These are phyloP conservation scores for Coffea canephora DNA, from an alignment of 257 asterid species.

Conservation along the genomic window DNA sequence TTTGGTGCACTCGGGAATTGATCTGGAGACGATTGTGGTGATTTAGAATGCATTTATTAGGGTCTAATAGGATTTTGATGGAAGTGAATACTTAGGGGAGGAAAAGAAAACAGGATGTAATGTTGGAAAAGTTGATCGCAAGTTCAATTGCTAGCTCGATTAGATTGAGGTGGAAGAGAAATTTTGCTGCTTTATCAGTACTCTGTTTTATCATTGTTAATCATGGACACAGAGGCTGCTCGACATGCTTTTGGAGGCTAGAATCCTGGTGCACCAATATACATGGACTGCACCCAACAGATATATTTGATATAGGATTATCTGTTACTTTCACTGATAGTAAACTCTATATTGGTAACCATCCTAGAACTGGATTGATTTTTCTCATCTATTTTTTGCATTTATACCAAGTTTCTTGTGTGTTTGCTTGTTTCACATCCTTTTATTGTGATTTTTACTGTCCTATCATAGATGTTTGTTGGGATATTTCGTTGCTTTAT, in stretches of 20 bases:
- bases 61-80: too few species aligned
- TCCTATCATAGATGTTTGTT: not conserved
- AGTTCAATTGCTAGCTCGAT: not conserved
- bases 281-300: not conserved
- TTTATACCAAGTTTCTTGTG: not conserved
- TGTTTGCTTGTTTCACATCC: not conserved
- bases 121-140: not conserved
- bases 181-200: not conserved
- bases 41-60: not conserved
- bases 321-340: too few species aligned
- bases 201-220: not conserved
- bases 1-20: not conserved
- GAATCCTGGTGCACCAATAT: not conserved
- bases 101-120: not conserved
- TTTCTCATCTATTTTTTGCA: not conserved
- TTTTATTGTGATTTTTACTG: not conserved
- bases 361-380: not conserved
- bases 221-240: not conserved
- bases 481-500: not conserved
- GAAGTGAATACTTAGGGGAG: not conserved
- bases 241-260: not conserved
- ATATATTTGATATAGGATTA: not conserved
- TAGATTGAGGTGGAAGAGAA: not conserved
- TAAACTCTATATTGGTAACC: not conserved
- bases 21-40: not conserved